Conservation (phyloP, 192 early-diverging fungal genomes). For the Coemansia sp. region DNA sequence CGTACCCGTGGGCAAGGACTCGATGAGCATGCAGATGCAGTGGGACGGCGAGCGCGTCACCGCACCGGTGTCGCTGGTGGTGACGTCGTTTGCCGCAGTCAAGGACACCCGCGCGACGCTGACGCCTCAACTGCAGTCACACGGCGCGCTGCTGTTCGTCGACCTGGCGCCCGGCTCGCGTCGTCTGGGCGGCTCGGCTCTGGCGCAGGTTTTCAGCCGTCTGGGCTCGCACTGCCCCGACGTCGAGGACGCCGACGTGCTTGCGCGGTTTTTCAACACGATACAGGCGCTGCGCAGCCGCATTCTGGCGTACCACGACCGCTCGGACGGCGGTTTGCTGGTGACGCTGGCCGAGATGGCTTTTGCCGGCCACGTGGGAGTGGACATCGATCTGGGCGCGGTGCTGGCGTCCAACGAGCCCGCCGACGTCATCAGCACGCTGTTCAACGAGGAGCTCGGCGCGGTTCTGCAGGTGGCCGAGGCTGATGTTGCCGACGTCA, state of each 20-base stretch:
- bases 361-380: slow-evolving; percentile 92
- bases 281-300: slow-evolving; percentile 60
- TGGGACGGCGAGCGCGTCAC: slow-evolving; percentile 66
- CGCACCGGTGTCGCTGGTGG: slow-evolving; percentile 87
- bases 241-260: slow-evolving; percentile 68
- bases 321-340: slow-evolving; percentile 97
- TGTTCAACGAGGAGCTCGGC: slow-evolving; percentile 98
- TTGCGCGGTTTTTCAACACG: slow-evolving; percentile 80
- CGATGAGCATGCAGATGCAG: slow-evolving; percentile 98
- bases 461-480: slow-evolving; percentile 88
- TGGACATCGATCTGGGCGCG: slow-evolving; percentile 65
- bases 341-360: slow-evolving; percentile 92
- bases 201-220: slow-evolving; percentile 92
- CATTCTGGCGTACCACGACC: slow-evolving; percentile 96
- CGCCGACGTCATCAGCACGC: slow-evolving; percentile 58
- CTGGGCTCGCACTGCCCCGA: slow-evolving; percentile 81
- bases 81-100: slow-evolving; percentile 94
- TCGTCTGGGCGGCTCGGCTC: slow-evolving; percentile 89
- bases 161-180: slow-evolving; percentile 83
- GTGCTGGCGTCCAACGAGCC: slow-evolving; percentile 20
- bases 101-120: slow-evolving; percentile 80
- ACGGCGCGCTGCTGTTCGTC: slow-evolving; percentile 72
- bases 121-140: slow-evolving; percentile 79
- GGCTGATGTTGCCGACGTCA: slow-evolving; percentile 56
- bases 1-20: slow-evolving; percentile 99